A percentile compares a stretch with the other conserved stretches of the same genome.
phyloP scores from a whole-genome alignment of 305 asterid genomes.

The Fraxinus velutina region DNA sequence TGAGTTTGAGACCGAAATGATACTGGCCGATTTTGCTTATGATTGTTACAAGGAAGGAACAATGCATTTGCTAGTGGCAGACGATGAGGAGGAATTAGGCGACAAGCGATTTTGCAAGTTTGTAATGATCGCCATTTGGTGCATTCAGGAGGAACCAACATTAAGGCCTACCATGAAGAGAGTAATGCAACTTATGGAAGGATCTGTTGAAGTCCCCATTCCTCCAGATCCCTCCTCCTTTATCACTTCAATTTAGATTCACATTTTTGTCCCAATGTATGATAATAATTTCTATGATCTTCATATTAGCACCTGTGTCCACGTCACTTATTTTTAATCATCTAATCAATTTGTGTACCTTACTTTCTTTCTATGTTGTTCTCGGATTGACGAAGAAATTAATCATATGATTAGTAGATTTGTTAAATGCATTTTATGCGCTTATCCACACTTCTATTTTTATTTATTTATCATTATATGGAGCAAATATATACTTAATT shows the following conservation, averaged over 20 bases:
- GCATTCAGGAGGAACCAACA: constrained; percentile 30
- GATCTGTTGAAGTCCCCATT: constrained; percentile 17
- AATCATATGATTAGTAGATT: too few species aligned
- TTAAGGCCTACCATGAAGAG: constrained; percentile 36
- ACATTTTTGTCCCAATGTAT: neutral
- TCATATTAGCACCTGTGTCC: neutral
- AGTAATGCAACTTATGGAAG: constrained; percentile 36
- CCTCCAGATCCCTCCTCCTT: constrained; percentile 25
- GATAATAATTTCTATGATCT: neutral
- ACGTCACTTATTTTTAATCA: too few species aligned
- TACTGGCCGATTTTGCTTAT: neutral
- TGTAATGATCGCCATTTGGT: constrained; percentile 30
- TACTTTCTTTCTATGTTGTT: neutral
- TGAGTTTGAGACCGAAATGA: neutral
- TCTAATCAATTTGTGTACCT: neutral
- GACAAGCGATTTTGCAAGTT: neutral
- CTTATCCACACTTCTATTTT: too few species aligned
- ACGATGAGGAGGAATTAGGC: neutral
- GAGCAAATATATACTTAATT: too few species aligned
- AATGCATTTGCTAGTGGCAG: neutral
- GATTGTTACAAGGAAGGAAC: neutral
- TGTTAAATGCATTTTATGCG: too few species aligned
- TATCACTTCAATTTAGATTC: neutral
- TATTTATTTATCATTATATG: too few species aligned
- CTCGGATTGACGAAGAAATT: too few species aligned